A percentile compares a stretch with the other conserved stretches of the same genome.
Conservation (phyloP, 495 filamentous ascomycete genomes). For the Annulohypoxylon stygium region DNA sequence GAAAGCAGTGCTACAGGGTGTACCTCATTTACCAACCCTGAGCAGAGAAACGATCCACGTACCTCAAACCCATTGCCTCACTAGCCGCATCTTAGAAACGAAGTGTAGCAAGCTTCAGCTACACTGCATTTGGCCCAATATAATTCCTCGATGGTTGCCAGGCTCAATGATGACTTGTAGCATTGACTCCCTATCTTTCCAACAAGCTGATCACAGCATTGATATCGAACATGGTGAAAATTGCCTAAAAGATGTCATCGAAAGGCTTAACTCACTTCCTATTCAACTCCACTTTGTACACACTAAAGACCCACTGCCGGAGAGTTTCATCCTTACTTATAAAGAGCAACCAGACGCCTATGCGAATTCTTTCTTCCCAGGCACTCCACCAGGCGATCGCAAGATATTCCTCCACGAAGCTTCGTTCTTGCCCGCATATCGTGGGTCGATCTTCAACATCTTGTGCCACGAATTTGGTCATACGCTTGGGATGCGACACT, state of each 20-base stretch:
- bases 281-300: background rate
- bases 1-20: no score
- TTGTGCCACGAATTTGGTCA: conserved; percentile 7
- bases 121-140: background rate
- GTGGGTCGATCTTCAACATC: background rate
- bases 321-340: background rate
- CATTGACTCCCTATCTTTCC: background rate
- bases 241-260: background rate
- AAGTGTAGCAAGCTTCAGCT: background rate
- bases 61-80: background rate
- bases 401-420: background rate
- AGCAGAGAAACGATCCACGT: no score
- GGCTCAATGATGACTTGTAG: background rate
- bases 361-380: background rate
- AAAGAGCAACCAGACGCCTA: background rate
- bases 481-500: background rate
- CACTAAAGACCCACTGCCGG: background rate
- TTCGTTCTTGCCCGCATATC: background rate
- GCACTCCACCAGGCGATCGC: background rate
- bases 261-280: background rate
- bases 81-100: background rate
- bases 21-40: no score
- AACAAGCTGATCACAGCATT: background rate
- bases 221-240: background rate
- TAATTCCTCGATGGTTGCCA: background rate